These are phyloP conservation scores for Coix lacrymajobi DNA, from an alignment of 176 grass and related monocot genomes.

Conservation along the genomic window DNA sequence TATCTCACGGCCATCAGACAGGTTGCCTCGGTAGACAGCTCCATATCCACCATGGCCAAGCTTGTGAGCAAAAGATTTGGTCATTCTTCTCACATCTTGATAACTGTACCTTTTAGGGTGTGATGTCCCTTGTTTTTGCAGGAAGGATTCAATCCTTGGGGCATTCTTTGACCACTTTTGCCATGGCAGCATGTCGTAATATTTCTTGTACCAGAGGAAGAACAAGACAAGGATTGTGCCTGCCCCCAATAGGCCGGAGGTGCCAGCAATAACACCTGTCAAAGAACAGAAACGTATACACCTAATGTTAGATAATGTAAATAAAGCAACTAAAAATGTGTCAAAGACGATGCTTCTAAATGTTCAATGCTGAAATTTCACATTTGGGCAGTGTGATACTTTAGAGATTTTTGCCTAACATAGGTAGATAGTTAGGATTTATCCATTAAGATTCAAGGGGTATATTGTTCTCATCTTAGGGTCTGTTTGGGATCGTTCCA, in stretches of 20 bases:
- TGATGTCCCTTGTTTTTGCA: slow-evolving; percentile 17
- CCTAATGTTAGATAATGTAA: neutral
- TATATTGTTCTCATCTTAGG: no score
- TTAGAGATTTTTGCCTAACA: neutral
- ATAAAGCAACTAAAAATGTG: neutral
- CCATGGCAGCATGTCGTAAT: neutral
- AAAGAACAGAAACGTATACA: neutral
- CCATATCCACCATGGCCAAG: slow-evolving; percentile 36
- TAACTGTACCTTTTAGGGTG: slow-evolving; percentile 32
- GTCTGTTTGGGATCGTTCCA: no score
- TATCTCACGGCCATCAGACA: slow-evolving; percentile 20
- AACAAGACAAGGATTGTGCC: neutral
- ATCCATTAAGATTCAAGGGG: no score
- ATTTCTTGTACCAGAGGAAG: neutral
- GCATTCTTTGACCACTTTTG: neutral
- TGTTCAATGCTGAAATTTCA: neutral
- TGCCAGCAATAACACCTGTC: neutral
- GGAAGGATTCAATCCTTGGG: slow-evolving; percentile 25
- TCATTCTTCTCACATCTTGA: slow-evolving; percentile 31
- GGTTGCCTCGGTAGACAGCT: slow-evolving; percentile 15
- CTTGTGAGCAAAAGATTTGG: slow-evolving; percentile 25
- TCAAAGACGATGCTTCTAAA: neutral
- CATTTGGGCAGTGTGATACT: neutral
- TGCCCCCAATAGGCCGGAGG: neutral
- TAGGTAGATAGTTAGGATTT: no score